These are phyloP conservation scores for Microdochium trichocladiopsis DNA, from an alignment of 2,329 filamentous ascomycete species.

Conservation along the genomic window DNA sequence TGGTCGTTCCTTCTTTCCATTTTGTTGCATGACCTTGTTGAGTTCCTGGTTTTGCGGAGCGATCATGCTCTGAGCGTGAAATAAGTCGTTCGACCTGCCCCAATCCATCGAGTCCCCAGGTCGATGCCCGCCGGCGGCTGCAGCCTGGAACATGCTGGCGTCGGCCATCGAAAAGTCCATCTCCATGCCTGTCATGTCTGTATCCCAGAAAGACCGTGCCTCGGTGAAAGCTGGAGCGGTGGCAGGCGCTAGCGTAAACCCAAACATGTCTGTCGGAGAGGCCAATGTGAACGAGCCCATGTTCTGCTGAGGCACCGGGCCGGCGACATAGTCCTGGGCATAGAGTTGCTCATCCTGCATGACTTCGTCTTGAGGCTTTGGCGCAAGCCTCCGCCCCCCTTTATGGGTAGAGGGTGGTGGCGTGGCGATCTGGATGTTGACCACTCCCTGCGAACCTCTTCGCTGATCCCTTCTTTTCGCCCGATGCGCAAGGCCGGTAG, in stretches of 20 bases:
- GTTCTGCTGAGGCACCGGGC: slow-evolving; percentile 39
- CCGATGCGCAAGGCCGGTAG: slow-evolving; percentile 17
- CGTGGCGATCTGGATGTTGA: slow-evolving; percentile 43
- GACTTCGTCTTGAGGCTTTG: slow-evolving; percentile 34
- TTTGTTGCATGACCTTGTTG: slow-evolving; percentile 16
- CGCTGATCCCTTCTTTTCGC: slow-evolving; percentile 39
- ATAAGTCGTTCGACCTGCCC: slow-evolving; percentile 47
- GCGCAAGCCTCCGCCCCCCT: slow-evolving; percentile 46
- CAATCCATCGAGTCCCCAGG: slow-evolving; percentile 49
- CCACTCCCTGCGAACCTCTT: slow-evolving; percentile 27
- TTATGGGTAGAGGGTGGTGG: slow-evolving; percentile 53
- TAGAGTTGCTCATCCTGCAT: slow-evolving; percentile 54
- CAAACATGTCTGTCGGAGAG: slow-evolving; percentile 47
- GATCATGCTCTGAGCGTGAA: slow-evolving; percentile 36
- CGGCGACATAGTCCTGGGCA: slow-evolving; percentile 42
- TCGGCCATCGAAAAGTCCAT: slow-evolving; percentile 45
- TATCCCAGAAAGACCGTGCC: slow-evolving; percentile 48
- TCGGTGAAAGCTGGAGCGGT: slow-evolving; percentile 36
- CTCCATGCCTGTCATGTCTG: slow-evolving; percentile 50
- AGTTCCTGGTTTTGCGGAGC: slow-evolving; percentile 28
- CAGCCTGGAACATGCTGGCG: slow-evolving; percentile 34
- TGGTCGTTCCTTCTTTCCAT: slow-evolving; percentile 30
- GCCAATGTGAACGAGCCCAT: slow-evolving; percentile 36
- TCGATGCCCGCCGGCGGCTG: slow-evolving; percentile 29
- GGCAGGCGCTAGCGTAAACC: slow-evolving; percentile 50